Evolutionary conservation across 352 stramenopile genomes (phyloP), one percentile per base, ranked within the genome.

Genomic region (Paralagenidium karlingii): DNA sequence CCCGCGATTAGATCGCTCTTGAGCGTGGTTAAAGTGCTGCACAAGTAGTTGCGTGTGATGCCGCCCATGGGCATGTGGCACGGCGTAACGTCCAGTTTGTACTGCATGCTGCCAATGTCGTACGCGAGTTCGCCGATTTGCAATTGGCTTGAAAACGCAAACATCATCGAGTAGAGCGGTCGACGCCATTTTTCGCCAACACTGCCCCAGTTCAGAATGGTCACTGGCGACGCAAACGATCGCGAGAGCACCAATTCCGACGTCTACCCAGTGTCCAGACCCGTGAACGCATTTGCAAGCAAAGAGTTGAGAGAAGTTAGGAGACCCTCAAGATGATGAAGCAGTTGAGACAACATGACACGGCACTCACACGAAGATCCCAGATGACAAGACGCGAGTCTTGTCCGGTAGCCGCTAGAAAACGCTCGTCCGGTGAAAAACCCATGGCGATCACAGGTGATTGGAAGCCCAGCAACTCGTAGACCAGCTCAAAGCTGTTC

Each of bases 71-170:
- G 71, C 68, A 88, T 85, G 10, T 49, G 53, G 38, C 79, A 82
- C 5, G 53, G 47, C 11, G 54, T 55, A n/a, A 82, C 54, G 28
- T 88, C 68, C 24, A 88, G 68, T 24, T 59, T 60, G 47, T 85
- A 88, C 44, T 88, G 71, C 71, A 88, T 88, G 41, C 62, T 69
- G 3, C 48, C 46, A 36, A 88, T 82, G 40, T 84, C 70, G 48
- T 81, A 86, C 3, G 68, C 68, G 37, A 84, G 49, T 22, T 84
- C 64, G 24, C 62, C 70, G 21, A 60, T 47, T 9, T 79, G 43
- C 15, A 84, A 46, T 42, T 88, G 71, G 24, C 67, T 83, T 12
- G 67, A 71, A 50, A 81, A 58, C 19, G 75, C 71, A 49, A 88
- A 63, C 3, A 63, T 60, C 32, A 88, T 53, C 22, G 49, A 47